Evolutionary conservation across 148 eudicot genomes (phyloP), one percentile per base, ranked within the genome.

Genomic region (Euryodendron excelsum): DNA sequence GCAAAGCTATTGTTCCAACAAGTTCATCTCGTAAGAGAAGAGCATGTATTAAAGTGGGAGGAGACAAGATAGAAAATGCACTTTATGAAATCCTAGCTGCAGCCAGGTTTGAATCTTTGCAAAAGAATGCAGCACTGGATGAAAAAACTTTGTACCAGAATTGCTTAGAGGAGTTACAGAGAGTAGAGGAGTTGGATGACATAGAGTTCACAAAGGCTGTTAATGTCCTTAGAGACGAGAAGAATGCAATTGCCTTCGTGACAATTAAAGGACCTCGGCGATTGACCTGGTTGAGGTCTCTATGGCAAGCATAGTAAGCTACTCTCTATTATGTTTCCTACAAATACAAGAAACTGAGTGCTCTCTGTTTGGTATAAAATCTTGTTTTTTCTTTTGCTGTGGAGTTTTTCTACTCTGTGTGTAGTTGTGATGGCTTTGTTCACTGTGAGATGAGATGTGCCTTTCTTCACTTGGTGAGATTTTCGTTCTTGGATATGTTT

Each of bases 231-330:
- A n/a, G n/a, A n/a, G n/a, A n/a, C n/a, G n/a, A n/a, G n/a, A 72
- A 50, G 31, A 72, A 52, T 48, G 75, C 75, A 48, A 72, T 52
- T 50, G 75, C 75, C 4, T 72, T 72, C 39, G 30, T 52, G 61
- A 72, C 75, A 11, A 72, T 72, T 1, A 72, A 25, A 17, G 75
- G 75, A 27, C 61, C 59, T 31, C 39, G 60, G 60, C 60, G 75
- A 48, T 20, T 50, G 27, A 15, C 31, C 37, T 72, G 59, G 59
- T 72, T 72, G 41, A 72, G 75, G 61, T 72, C 75, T 21, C 36
- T 79, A 12, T 28, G 36, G 60, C 60, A 55, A 55, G 60, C 60
- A 55, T 55, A 18, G 8, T 50, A 50, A 50, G 1, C 18, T 50
- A 50, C 18, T 10, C 55, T 15, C 55, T 50, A 9, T 50, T 12